Base-by-base conservation (phyloP, 495 filamentous ascomycete genomes). In the Podospora tetraspora region DNA sequence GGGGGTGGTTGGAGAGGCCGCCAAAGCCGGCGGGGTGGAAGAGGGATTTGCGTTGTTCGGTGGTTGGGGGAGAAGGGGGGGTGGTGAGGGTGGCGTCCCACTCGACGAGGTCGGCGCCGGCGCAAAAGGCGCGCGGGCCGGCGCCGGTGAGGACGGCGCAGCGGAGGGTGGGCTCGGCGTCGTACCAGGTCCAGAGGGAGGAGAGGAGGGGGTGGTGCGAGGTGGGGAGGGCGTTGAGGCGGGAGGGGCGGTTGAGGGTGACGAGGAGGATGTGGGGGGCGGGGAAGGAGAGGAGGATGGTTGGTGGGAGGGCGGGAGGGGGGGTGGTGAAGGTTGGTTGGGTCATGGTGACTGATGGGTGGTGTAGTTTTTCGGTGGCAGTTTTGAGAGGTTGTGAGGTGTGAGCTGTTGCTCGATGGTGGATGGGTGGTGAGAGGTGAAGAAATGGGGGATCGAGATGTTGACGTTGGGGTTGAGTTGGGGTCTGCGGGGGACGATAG, bases 241-340 rank as follows among this genome's bases (percentile, higher is more conserved):
- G 72, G 30, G 76, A 71, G 5, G 87, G 85, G 3, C 87, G 84
- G 79, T 87, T 87, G 76, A 91, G 82, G 0, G 87, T 89, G 29
- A 88, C 80, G 59, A 89, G 83, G 9, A 91, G 81, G 71, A 89
- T 79, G 68, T 85, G 77, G 3, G 82, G 82, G 2, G 73, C 68
- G 0, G 88, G 89, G 75, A 86, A 89, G 64, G 85, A 80, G 69
- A 89, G 66, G 64, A 81, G 57, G 62, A 80, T 76, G 69, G 83
- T 72, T 16, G 73, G 75, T n/a, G 81, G 63, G 56, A 67, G 64
- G 13, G 57, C 8, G 29, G 65, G 65, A 1, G 58, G 65, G 57
- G 58, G 30, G 21, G 65, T 61, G 60, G 27, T 37, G 29, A 66
- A 21, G 43, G 62, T 52, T 22, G 30, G 22, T 59, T 25, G 22